Evolutionary conservation across 140 eudicot species (phyloP), one percentile per base, ranked within the genome.

Genomic region (Cichorium intybus): DNA sequence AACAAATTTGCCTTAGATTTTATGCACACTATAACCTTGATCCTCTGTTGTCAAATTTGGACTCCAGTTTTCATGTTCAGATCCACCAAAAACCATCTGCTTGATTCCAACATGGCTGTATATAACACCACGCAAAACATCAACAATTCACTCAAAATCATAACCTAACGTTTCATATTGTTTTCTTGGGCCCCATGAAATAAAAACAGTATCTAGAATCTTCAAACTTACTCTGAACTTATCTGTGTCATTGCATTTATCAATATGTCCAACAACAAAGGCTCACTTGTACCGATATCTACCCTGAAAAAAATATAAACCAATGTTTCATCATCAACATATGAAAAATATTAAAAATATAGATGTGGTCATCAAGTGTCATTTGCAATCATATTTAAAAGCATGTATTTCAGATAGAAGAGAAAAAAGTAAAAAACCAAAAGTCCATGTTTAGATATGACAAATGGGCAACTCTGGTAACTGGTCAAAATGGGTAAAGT

Each of bases 261-360:
- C 77, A 93, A 69, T 63, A 88, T 60, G 77, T 93, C 95, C 87
- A 93, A 68, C 64, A 88, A 70, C 68, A 93, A 75, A 18, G 90
- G 88, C 67, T 93, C 99, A 22, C 82, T 86, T 0, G 90, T 88
- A 62, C 99, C 99, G 54, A 93, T 93, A 81, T 93, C 99, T 60
- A 85, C 95, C 99, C 99, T 93, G 88, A 24, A 78, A 78, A 78
- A 60, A 34, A 33, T 43, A 57, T 27, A 7, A 18, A 46, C 62
- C 39, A 35, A 37, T 20, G 4, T 29, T 41, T 16, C 35, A 53
- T 51, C 34, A 51, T 50, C 34, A 15, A n/a, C 0, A 71, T 46
- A 46, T 21, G 35, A 31, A 45, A 14, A n/a, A n/a, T 14, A 46
- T 46, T 15, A 34, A 34, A 50, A 15, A 66, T 16, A 23, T 17